Evolutionary conservation across 306 rosid species (phyloP).

Genomic region (Notholithocarpus densiflorus): DNA sequence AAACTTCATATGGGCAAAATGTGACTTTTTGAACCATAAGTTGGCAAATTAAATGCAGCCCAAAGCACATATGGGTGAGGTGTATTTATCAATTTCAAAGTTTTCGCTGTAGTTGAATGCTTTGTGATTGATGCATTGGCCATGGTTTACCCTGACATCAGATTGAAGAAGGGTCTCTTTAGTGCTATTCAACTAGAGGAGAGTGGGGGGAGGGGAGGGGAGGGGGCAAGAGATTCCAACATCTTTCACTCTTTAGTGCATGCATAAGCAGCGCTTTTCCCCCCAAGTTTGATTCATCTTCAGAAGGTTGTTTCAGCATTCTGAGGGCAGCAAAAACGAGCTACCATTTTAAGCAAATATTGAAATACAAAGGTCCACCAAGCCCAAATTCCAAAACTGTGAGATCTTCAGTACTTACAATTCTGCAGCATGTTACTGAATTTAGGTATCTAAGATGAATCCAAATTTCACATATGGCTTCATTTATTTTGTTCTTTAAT

Average conservation of each 20-base stretch:
- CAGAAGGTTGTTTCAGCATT: not conserved
- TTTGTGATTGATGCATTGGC: slow-evolving; percentile 49
- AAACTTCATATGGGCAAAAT: no score
- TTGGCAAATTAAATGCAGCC: no score
- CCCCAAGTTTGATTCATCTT: not conserved
- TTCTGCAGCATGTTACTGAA: not conserved
- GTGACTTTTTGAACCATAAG: no score
- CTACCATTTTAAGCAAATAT: no score
- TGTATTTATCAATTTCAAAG: not conserved
- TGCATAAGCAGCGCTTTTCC: not conserved
- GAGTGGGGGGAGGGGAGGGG: not conserved
- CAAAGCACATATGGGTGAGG: no score
- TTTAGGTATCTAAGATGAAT: not conserved
- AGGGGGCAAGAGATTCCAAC: slow-evolving; percentile 26
- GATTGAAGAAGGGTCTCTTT: slow-evolving; percentile 36
- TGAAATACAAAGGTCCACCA: not conserved
- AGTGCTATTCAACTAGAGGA: slow-evolving; percentile 19
- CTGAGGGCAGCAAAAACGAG: not conserved
- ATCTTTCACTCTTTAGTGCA: not conserved
- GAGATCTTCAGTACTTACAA: not conserved
- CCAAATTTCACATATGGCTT: not conserved
- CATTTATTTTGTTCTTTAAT: not conserved
- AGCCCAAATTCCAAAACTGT: not conserved
- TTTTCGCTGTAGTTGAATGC: slow-evolving; percentile 31
- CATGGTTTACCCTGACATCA: slow-evolving; percentile 43